Evolutionary conservation across 2,329 filamentous ascomycete species (phyloP), one percentile per base, ranked within the genome.

Genomic region (Cadophora gregata): DNA sequence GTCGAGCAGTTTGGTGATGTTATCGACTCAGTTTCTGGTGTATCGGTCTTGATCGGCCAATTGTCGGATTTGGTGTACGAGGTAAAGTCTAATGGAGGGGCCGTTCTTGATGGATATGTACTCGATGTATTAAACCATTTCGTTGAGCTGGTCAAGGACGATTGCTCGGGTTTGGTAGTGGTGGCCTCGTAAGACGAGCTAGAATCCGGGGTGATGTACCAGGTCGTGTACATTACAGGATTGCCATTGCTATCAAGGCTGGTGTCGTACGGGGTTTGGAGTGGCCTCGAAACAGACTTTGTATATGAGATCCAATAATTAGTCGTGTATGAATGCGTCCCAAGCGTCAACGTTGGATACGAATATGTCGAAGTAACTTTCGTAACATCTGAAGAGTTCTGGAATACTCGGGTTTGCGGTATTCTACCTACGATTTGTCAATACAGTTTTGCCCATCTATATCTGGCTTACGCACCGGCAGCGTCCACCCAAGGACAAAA

Each of bases 401-500:
- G 31, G 21, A 38, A 38, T 24, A 25, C 55, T 25, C 55, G 55
- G 3, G 33, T 38, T 27, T 19, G 55, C 19, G 31, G 29, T 24
- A 36, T 24, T 5, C 24, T 10, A n/a, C 31, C 55, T 58, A 21
- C 33, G 12, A 42, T 31, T 24, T 38, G 12, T 58, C 12, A 58
- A 21, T 12, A 58, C 21, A 24, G 21, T 10, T 4, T 12, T 2
- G 33, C 21, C 21, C 31, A 25, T 25, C 14, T 16, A 27, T 27
- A 25, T 19, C 33, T 36, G 33, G 9, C 9, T n/a, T 16, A 60
- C 59, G n/a, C 61, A 72, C 70, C 63, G 24, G 59, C 42, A 38
- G 63, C 66, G 5, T 64, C 64, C n/a, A 59, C 66, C 12, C 66
- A 56, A 51, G 59, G 51, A 27, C 65, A 38, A 59, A 55, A 65